phyloP scores from a whole-genome alignment of 768 basidiomycete species.

The Mycena floridula region DNA sequence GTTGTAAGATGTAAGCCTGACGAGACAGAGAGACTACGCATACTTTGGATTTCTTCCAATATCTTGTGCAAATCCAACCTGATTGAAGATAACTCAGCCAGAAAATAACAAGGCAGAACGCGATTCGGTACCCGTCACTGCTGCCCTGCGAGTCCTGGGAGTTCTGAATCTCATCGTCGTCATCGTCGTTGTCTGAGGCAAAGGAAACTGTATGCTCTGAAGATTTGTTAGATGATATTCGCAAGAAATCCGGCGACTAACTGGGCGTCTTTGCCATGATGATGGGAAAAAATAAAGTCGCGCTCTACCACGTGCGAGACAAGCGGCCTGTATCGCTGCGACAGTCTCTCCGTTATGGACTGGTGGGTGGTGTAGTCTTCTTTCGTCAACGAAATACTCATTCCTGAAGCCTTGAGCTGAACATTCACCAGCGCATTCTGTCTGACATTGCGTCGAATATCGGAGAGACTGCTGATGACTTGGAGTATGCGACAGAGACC shows the following conservation, averaged over 20 bases:
- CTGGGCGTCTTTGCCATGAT: slow-evolving; percentile 22
- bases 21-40: neutral
- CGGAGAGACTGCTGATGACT: slow-evolving; percentile 39
- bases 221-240: neutral
- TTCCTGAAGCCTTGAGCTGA: slow-evolving; percentile 59
- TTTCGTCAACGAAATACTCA: slow-evolving; percentile 3
- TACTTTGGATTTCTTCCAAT: slow-evolving; percentile 16
- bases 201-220: neutral
- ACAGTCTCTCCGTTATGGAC: slow-evolving; percentile 31
- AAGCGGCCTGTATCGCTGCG: slow-evolving; percentile 1
- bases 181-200: neutral
- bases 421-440: slow-evolving; percentile 70
- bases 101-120: too few species aligned
- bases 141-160: too few species aligned
- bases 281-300: slow-evolving; percentile 7
- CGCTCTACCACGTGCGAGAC: slow-evolving; percentile 4
- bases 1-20: neutral
- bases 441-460: slow-evolving; percentile 64
- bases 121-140: too few species aligned
- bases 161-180: neutral
- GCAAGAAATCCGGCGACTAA: slow-evolving; percentile 1
- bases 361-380: slow-evolving; percentile 28
- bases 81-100: too few species aligned
- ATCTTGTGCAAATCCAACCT: slow-evolving; percentile 5
- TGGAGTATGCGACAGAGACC: slow-evolving; percentile 43